phyloP scores from a whole-genome alignment of 176 grass and related monocot genomes.

The Triticum monococcum region DNA sequence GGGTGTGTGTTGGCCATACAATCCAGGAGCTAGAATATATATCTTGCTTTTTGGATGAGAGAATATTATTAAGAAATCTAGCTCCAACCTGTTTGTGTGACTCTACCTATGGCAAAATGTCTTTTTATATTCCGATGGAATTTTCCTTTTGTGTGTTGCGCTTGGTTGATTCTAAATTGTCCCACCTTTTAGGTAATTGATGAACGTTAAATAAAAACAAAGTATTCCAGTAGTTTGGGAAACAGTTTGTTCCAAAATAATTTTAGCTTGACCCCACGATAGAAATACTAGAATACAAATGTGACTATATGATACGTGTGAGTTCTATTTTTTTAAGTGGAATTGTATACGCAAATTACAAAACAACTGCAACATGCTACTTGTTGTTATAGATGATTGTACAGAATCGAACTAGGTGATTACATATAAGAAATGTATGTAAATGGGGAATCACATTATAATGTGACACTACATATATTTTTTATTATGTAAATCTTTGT shows the following conservation, averaged over 20 bases:
- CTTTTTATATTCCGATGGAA: background rate
- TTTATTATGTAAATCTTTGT: background rate
- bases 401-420: too few relatives aligned
- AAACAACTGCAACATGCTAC: too few relatives aligned
- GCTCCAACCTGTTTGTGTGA: conserved; percentile 41
- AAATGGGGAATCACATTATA: background rate
- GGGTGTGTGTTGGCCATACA: conserved; percentile 9
- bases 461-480: background rate
- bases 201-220: background rate
- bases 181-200: background rate
- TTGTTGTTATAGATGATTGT: too few relatives aligned
- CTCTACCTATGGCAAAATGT: background rate
- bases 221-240: background rate
- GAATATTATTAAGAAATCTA: conserved; percentile 35
- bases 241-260: background rate
- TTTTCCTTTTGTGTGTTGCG: background rate
- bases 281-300: background rate
- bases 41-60: conserved; percentile 38
- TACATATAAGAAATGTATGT: background rate
- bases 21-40: conserved; percentile 31
- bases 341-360: background rate
- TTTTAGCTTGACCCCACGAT: background rate
- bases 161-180: conserved; percentile 11
- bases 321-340: background rate
- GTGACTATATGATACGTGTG: background rate